Conservation (phyloP, 2,329 filamentous ascomycete genomes). For the Hansfordia pulvinata region DNA sequence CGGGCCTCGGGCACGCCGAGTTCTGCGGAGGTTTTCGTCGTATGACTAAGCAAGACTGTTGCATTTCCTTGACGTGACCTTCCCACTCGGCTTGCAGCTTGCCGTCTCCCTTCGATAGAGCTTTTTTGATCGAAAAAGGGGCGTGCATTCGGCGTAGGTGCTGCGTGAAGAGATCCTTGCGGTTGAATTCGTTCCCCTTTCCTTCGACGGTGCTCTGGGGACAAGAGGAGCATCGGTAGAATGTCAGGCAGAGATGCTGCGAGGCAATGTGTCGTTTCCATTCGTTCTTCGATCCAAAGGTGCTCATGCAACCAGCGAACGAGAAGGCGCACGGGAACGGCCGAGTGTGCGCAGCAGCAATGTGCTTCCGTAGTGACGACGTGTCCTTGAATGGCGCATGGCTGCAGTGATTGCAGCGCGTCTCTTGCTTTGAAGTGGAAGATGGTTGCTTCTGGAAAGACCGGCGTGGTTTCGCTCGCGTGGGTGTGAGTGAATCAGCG, state of each 20-base stretch:
- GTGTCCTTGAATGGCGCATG: constrained; percentile 55
- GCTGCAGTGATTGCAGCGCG: constrained; percentile 45
- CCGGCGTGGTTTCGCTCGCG: constrained; percentile 28
- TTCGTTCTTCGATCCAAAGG: constrained; percentile 88
- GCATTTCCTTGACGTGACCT: constrained; percentile 53
- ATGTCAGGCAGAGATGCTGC: constrained; percentile 65
- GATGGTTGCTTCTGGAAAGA: constrained; percentile 29
- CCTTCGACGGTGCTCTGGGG: constrained; percentile 29
- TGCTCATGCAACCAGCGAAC: constrained; percentile 69
- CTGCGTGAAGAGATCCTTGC: constrained; percentile 91
- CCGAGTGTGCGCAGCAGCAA: constrained; percentile 54
- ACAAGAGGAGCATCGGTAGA: constrained; percentile 51
- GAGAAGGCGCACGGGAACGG: constrained; percentile 79
- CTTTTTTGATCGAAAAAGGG: constrained; percentile 48
- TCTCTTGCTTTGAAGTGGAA: constrained; percentile 40
- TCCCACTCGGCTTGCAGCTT: constrained; percentile 52
- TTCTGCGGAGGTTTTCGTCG: constrained; percentile 56
- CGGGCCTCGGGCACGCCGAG: constrained; percentile 57
- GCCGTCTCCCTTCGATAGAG: constrained; percentile 41
- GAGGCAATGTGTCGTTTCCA: constrained; percentile 94
- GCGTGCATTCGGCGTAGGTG: constrained; percentile 91
- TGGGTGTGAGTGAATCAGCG: too few relatives aligned
- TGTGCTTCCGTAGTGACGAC: constrained; percentile 51
- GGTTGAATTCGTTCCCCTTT: constrained; percentile 60
- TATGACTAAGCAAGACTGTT: constrained; percentile 57